Base-by-base conservation (phyloP, 306 rosid genomes). In the Prinsepia uniflora region DNA sequence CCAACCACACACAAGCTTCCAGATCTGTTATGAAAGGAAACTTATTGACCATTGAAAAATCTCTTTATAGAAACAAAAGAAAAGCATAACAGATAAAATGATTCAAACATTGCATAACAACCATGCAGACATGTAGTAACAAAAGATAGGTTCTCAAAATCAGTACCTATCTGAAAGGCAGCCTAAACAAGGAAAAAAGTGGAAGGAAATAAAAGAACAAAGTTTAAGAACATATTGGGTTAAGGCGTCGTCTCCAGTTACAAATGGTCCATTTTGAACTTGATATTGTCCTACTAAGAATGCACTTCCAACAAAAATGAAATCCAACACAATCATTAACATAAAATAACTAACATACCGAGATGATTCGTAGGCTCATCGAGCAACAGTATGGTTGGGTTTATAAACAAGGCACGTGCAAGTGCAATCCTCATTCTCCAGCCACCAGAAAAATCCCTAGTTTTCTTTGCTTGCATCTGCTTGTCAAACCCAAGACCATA, bases 381-480 rank as follows among this genome's bases (percentile, higher is more conserved):
- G 73, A 95, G 96, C 48, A 95, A 73, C 72, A 95, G 86, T 82
- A 95, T 82, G 61, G 99, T 95, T 52, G 99, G 99, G 17, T 95
- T 95, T 76, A 95, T 95, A 79, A 95, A 95, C 5, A 95, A 77
- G 45, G 99, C 97, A 40, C 97, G 92, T 39, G 97, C 99, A 75
- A 95, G 81, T 54, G 97, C 97, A 79, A 95, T 95, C 79, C 99
- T 91, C 99, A 95, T 95, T 69, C 99, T 95, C 99, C 99, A 95
- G 62, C 99, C 99, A 82, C 99, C 99, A 55, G 99, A 95, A 81
- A 95, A 95, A 79, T 95, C 99, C 15, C 88, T 76, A 0, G 97
- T 95, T 80, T 86, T 91, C 90, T 91, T 91, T 36, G 85, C 86
- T 74, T 95, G 99, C 99, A 95, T 95, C 86, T 81, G 79, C 85